Base-by-base conservation (phyloP, 2,329 filamentous ascomycete genomes). In the Dactylellina leptospora region DNA sequence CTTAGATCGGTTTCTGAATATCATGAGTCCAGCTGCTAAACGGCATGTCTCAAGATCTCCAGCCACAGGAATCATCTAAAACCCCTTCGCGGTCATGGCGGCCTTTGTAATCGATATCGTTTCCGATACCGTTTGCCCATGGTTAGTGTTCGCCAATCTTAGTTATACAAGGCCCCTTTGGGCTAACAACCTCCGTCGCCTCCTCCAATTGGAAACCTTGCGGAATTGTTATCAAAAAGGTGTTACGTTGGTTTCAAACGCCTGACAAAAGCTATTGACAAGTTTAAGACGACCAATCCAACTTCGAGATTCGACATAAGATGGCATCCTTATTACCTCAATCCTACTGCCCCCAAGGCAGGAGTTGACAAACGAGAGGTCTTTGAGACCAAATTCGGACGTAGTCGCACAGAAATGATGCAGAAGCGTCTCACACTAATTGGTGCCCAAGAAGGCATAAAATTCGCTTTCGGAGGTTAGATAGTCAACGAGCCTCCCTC, bases 251-350 rank as follows among this genome's bases (percentile, higher is more conserved):
- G 91, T 79, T 90, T 91, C 78, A 87, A 87, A 74, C 87, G 90
- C 36, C 85, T 96, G 38, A 86, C 89, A 54, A 85, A 85, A 73
- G 91, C 89, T 73, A 93, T 96, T 72, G 78, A 82, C 6, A 79
- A 85, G 27, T 91, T 90, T 81, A 85, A 86, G 77, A 82, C 85
- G 76, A 82, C 83, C 38, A 82, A 91, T 75, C 85, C 82, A 8
- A 79, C 83, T 38, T 89, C 93, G 80, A 90, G 84, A 18, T 93
- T 96, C 81, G 84, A 83, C 48, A 86, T 90, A 11, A 85, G 84
- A 72, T 96, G 91, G 90, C 84, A 85, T 72, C 89, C 92, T 1
- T 96, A 90, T 81, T 93, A 93, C 79, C 85, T 96, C 56, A 88
- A 93, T 77, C 89, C 90, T 0, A 82, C 83, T 48, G 82, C 85